Base-by-base conservation (phyloP, 1,284 basidiomycete species). In the Irpex sp. region DNA sequence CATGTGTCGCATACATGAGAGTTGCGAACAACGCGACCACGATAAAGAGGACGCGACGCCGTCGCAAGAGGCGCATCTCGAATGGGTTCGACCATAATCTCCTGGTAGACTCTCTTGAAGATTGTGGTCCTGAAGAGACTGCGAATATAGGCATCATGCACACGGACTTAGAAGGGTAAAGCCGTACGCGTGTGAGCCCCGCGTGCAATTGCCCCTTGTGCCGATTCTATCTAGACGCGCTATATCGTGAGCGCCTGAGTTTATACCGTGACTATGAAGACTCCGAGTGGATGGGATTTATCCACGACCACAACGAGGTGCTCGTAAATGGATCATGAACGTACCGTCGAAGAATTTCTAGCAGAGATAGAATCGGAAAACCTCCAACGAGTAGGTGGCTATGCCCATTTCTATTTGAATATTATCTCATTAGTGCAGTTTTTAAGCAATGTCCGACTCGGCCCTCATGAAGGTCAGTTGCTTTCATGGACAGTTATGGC, bases 361-460 rank as follows among this genome's bases (percentile, higher is more conserved):
- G 66, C 62, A 1, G 68, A 71, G 26, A 68, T 74, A 13, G 65
- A 66, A 4, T 72, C 77, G 21, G 84, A 87, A 61, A 74, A 82
- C 50, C 77, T 87, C 13, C 76, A 81, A 65, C 67, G 77, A 53
- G 85, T 81, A 70, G 67, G 79, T 65, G n/a, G 19, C 57, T 21
- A 37, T 60, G 56, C 33, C 55, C 8, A 17, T 59, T 21, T 57
- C 57, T 35, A 8, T 47, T 26, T 9, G 19, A 58, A 17, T 17
- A n/a, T 15, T 19, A 31, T 49, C 55, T 54, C 51, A 59, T n/a
- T 4, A 15, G 57, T 39, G 58, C 60, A 49, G 63, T 54, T 55
- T 17, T 56, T 63, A 58, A 13, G 15, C 9, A 61, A 51, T 26
- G 36, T 56, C 21, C 35, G 58, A 6, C 55, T 60, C 17, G 7